Conservation (phyloP, 768 basidiomycete species). For the Tricholoma furcatifolium region DNA sequence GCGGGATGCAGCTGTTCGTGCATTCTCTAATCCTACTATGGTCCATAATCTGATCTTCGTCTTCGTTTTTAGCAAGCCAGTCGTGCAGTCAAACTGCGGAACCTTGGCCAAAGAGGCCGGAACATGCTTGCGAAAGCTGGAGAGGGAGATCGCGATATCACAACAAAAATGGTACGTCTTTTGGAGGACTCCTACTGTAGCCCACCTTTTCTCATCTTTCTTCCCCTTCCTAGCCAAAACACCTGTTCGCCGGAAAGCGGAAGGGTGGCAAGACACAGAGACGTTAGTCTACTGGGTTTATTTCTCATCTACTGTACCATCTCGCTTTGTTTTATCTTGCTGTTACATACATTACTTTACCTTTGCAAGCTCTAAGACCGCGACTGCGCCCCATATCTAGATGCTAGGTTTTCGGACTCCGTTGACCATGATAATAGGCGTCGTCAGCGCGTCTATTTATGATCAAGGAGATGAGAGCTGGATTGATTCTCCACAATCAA, state of each 20-base stretch:
- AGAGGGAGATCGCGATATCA: constrained; percentile 83
- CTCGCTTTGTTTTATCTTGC: not conserved
- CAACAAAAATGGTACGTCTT: constrained; percentile 72
- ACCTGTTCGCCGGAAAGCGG: constrained; percentile 83
- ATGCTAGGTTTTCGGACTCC: no score
- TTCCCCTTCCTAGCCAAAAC: constrained; percentile 63
- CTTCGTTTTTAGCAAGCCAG: constrained; percentile 61
- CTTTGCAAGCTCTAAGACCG: not conserved
- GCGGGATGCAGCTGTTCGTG: constrained; percentile 67
- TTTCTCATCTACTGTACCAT: constrained; percentile 13
- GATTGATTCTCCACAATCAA: no score
- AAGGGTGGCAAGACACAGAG: constrained; percentile 82
- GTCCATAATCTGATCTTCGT: constrained; percentile 5
- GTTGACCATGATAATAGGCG: no score
- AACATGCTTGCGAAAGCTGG: constrained; percentile 90
- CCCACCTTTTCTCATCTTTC: constrained; percentile 10
- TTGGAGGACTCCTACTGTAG: constrained; percentile 1
- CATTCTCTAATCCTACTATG: not conserved
- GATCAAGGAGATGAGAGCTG: no score
- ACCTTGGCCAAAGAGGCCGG: constrained; percentile 82
- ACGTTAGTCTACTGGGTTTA: constrained; percentile 39
- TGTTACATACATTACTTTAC: no score
- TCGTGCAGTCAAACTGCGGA: constrained; percentile 79
- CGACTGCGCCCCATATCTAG: no score
- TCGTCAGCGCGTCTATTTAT: no score